These are phyloP conservation scores for Paramecium bursaria DNA, from an alignment of 73 alveolate genomes.

Conservation along the genomic window DNA sequence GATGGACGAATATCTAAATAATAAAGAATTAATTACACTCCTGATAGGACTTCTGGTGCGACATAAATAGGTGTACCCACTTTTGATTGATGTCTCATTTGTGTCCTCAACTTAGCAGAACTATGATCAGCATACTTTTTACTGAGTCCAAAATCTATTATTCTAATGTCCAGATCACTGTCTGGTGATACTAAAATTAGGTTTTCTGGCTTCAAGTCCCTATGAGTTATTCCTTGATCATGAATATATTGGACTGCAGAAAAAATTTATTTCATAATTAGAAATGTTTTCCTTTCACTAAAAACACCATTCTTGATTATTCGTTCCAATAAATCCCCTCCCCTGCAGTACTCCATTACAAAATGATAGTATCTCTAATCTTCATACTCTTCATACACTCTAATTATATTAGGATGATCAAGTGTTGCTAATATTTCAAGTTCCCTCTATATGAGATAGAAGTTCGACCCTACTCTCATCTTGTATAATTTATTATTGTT, in stretches of 20 bases:
- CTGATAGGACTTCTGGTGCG: slow-evolving; percentile 74
- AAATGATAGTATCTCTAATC: slow-evolving; percentile 77
- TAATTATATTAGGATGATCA: slow-evolving; percentile 88
- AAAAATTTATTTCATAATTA: slow-evolving; percentile 60
- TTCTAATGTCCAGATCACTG: slow-evolving; percentile 68
- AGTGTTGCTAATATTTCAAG: slow-evolving; percentile 70
- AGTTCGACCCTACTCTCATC: slow-evolving; percentile 53
- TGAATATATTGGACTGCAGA: slow-evolving; percentile 80
- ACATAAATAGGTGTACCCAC: slow-evolving; percentile 75
- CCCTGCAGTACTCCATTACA: slow-evolving; percentile 83
- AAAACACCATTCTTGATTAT: slow-evolving; percentile 53
- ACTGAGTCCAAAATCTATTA: slow-evolving; percentile 75
- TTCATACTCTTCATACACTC: slow-evolving; percentile 81
- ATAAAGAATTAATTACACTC: too few relatives aligned
- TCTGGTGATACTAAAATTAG: slow-evolving; percentile 69
- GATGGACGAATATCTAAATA: slow-evolving; percentile 47
- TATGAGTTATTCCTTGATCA: slow-evolving; percentile 71
- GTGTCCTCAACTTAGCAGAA: slow-evolving; percentile 1
- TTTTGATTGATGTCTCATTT: slow-evolving; percentile 61
- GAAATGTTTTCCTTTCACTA: slow-evolving; percentile 46
- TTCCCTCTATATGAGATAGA: slow-evolving; percentile 73
- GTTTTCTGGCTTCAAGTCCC: slow-evolving; percentile 76
- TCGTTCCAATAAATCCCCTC: slow-evolving; percentile 77
- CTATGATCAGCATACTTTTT: slow-evolving; percentile 34
- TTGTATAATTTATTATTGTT: neutral